phyloP scores from a whole-genome alignment of 2,329 filamentous ascomycete species.

The Ceratocystis variospora region DNA sequence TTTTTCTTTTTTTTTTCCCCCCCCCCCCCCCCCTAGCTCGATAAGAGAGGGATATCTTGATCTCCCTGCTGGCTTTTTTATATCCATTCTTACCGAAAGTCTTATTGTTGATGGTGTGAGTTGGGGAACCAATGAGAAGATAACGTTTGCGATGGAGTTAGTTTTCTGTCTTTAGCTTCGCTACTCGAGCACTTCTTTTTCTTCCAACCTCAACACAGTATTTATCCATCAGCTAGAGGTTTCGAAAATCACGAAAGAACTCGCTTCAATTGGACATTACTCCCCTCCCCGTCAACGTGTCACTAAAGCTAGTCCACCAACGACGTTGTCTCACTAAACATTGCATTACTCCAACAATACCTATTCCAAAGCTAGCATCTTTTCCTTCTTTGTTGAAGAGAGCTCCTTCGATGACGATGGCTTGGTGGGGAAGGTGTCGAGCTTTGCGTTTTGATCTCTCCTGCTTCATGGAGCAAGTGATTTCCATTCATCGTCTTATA shows the following conservation, averaged over 20 bases:
- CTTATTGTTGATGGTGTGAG: neutral
- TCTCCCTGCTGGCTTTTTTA: neutral
- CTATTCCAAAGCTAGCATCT: neutral
- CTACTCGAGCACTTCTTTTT: neutral
- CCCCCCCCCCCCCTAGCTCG: neutral
- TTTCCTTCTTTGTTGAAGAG: neutral
- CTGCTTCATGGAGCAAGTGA: slow-evolving; percentile 7
- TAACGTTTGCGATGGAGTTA: neutral
- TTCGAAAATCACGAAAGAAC: neutral
- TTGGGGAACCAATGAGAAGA: neutral
- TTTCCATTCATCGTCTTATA: neutral
- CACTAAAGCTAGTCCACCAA: neutral
- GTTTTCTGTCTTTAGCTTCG: neutral
- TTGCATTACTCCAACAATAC: neutral
- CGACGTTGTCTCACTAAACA: neutral
- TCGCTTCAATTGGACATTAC: neutral
- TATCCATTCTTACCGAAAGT: neutral
- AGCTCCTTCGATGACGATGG: slow-evolving; percentile 3
- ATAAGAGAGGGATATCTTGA: neutral
- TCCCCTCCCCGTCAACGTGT: neutral
- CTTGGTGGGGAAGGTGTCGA: neutral
- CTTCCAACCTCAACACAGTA: neutral
- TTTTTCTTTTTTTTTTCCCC: too few relatives aligned
- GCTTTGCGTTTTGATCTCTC: neutral
- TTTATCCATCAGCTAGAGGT: neutral